Conservation (phyloP, 805 yeast species). For the Nakazawaea ambrosiae region DNA sequence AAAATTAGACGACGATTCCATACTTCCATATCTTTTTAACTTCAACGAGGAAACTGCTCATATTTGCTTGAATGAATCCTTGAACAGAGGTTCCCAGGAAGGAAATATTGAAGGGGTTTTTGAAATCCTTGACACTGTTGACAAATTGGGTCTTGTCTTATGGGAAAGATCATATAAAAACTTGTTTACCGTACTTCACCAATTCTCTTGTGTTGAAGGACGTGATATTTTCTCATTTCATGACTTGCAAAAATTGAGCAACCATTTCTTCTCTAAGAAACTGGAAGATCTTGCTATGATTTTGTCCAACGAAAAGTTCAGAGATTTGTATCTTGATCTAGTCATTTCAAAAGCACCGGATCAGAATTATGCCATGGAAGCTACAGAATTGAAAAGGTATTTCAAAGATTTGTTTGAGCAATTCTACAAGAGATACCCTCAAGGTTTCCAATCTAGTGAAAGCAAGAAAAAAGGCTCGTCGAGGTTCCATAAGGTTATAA, state of each 20-base stretch:
- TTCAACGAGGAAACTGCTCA: slow-evolving; percentile 5
- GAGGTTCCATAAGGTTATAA: slow-evolving; percentile 2
- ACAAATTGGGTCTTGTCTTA: not conserved
- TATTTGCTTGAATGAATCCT: not conserved
- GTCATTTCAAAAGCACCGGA: slow-evolving; percentile 2
- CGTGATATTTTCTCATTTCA: not conserved
- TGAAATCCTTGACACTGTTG: not conserved
- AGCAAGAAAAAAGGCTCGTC: slow-evolving; percentile 1
- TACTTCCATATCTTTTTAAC: slow-evolving; percentile 1
- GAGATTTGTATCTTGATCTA: not conserved
- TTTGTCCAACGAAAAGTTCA: slow-evolving; percentile 1
- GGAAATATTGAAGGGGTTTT: not conserved
- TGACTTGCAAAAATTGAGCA: too few species aligned
- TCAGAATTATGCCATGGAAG: not conserved
- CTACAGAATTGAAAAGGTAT: not conserved
- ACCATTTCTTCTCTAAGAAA: not conserved
- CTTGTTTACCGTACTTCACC: not conserved
- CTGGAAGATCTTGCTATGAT: not conserved
- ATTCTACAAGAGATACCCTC: slow-evolving; percentile 4
- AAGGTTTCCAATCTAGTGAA: slow-evolving; percentile 2
- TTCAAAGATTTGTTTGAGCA: slow-evolving; percentile 1
- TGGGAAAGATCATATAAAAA: not conserved
- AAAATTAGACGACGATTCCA: not conserved
- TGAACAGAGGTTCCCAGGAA: not conserved
- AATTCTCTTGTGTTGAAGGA: not conserved